Base-by-base conservation (phyloP, 805 yeast genomes). In the Wickerhamiella domercqiae region DNA sequence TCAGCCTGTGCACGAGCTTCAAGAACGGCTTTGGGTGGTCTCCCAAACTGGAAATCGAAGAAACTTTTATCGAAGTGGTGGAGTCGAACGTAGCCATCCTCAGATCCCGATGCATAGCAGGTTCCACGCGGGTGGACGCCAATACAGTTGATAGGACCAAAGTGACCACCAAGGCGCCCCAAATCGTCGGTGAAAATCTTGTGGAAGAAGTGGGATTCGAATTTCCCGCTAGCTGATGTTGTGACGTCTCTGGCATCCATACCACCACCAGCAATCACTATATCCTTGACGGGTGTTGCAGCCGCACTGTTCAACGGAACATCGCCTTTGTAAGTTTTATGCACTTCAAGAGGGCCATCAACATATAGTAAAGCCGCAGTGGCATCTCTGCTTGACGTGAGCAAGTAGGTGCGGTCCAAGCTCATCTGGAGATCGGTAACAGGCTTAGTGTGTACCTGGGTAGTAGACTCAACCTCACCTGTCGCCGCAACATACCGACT, bases 231-330 rank as follows among this genome's bases (percentile, higher is more conserved):
- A 31, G 90, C 72, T 20, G 97, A 84, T n/a, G 97, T 90, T 31
- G 99, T 90, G 55, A 90, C 99, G 59, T 86, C 93, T 61, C 84
- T 75, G 29, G 98, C 97, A 53, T 84, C 97, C 67, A 90, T 97
- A 75, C 99, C 99, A 65, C 99, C 99, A 38, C 97, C 98, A 44
- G 90, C 68, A 35, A 90, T 77, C 44, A 90, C 79, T 56, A 77
- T 87, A 55, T 90, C 87, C 64, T 90, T 90, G 40, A 75, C 67
- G 19, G 97, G 93, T 13, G 98, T 86, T 49, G 90, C 78, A 47
- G 93, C 78, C 15, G 97, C 97, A 26, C 94, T 73, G 67, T 90
- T 90, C 69, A 90, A 70, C 41, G 97, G 96, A 37, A 93, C 84
- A 57, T 84, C 96, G 4, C 94, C 76, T 49, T 68, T 71, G 60